Percentiles rank a stretch among this genome's conserved stretches.
These are phyloP conservation scores for Fomitopsis palustris DNA, from an alignment of 1,284 basidiomycete species.

Conservation along the genomic window DNA sequence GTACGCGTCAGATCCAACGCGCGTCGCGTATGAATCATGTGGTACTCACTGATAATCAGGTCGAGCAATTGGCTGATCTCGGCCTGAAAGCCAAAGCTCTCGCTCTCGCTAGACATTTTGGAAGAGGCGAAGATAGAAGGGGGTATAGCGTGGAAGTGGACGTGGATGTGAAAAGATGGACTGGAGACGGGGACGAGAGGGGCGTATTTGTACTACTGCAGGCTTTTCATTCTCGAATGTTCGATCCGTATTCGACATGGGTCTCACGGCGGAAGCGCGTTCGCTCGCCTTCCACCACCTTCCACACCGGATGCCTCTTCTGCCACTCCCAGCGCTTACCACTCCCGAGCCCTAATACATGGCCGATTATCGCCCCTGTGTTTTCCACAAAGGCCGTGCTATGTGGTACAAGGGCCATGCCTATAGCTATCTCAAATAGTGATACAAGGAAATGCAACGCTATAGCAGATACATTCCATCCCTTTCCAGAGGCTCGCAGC, in stretches of 20 bases:
- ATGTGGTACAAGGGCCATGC: no score
- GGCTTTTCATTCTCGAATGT: slow-evolving; percentile 28
- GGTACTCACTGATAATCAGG: slow-evolving; percentile 80
- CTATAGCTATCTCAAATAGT: no score
- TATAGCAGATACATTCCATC: not conserved
- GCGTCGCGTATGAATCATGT: not conserved
- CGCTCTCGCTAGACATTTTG: slow-evolving; percentile 76
- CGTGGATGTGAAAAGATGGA: slow-evolving; percentile 12
- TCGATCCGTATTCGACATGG: slow-evolving; percentile 23
- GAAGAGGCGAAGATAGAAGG: not conserved
- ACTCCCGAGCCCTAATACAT: not conserved
- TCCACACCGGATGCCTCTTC: slow-evolving; percentile 16
- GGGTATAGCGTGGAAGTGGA: slow-evolving; percentile 8
- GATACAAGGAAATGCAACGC: no score
- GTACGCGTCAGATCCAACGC: slow-evolving; percentile 10
- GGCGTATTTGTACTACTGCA: slow-evolving; percentile 21
- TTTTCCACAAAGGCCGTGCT: no score
- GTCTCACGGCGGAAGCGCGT: slow-evolving; percentile 11
- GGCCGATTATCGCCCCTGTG: no score
- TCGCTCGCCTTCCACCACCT: slow-evolving; percentile 22
- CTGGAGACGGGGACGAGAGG: slow-evolving; percentile 6
- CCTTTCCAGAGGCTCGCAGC: not conserved
- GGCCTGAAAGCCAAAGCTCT: slow-evolving; percentile 92
- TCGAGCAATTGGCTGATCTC: slow-evolving; percentile 95
- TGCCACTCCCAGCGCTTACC: not conserved